Conservation (phyloP, 352 stramenopile genomes). For the Pythium myriotylum region DNA sequence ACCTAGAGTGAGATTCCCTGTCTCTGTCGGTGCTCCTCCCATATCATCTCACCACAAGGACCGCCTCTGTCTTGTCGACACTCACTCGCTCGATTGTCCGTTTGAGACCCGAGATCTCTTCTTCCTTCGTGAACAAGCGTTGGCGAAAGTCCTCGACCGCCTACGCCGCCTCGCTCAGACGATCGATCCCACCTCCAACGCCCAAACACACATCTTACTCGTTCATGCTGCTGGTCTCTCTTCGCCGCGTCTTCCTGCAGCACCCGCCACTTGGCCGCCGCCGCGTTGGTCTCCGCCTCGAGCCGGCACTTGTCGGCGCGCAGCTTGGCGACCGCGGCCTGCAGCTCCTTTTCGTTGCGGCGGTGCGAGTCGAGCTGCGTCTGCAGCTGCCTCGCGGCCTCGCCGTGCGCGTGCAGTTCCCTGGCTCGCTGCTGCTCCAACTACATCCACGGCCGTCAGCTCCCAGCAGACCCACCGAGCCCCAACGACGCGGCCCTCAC, state of each 20-base stretch:
- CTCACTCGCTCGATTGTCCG: constrained; percentile 6
- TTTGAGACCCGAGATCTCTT: constrained; percentile 14
- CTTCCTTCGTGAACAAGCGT: constrained; percentile 20
- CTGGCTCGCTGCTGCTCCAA: constrained; percentile 30
- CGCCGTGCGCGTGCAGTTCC: constrained; percentile 53
- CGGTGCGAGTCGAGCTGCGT: constrained; percentile 29
- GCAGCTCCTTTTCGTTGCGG: constrained; percentile 37
- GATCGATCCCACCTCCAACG: too few relatives aligned
- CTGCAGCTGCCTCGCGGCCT: constrained; percentile 40
- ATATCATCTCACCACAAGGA: too few relatives aligned
- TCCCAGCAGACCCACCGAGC: not conserved
- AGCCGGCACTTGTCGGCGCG: constrained; percentile 46
- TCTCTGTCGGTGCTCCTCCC: too few relatives aligned
- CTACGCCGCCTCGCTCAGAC: not conserved
- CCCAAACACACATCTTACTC: constrained; percentile 3
- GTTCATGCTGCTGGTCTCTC: constrained; percentile 9
- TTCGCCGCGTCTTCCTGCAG: constrained; percentile 1
- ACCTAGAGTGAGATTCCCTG: too few relatives aligned
- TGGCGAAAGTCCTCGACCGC: constrained; percentile 15
- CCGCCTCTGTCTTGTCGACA: not conserved
- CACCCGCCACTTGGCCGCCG: constrained; percentile 17
- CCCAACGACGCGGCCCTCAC: too few relatives aligned
- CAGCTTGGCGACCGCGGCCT: constrained; percentile 43
- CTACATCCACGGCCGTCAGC: not conserved
- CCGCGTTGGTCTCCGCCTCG: constrained; percentile 36